Evolutionary conservation across 2,329 filamentous ascomycete genomes (phyloP), one percentile per base, ranked within the genome.

Genomic region (Paraphoma sp.): DNA sequence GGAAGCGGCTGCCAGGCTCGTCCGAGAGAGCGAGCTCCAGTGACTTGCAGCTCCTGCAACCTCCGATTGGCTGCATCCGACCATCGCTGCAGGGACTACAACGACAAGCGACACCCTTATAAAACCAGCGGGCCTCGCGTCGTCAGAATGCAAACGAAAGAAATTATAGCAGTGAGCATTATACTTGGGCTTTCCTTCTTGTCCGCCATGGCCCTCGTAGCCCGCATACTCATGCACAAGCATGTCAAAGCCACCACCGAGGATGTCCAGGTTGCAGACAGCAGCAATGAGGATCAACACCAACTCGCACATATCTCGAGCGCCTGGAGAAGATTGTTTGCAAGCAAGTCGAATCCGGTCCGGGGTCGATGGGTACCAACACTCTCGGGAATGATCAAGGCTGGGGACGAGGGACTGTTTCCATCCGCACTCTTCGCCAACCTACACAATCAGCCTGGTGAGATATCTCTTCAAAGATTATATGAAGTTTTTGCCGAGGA

Each of bases 301-400:
- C 62, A 61, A 31, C 55, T 63, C 7, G 46, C 57, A 10, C 51
- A 59, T 11, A 64, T 53, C 38, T 59, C 67, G 33, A 59, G 45
- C 38, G 61, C 69, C 2, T 67, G 64, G 63, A 65, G 52, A 47
- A 64, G 63, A 12, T 29, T 70, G 1, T 64, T 73, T 5, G 5
- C 48, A 11, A 46, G 58, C n/a, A 72, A 68, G 42, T 60, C 57
- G 38, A 54, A 63, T 3, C 57, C 56, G 11, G 55, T 41, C 16
- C 57, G 52, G 16, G 45, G 55, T 10, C 57, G 62, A 7, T 67
- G 64, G 64, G 67, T 71, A 14, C 71, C 72, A 11, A 64, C 62
- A 2, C 29, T 74, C n/a, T 67, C 70, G 11, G 65, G 62, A 36
- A 62, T 76, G 31, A 56, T 76, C 56, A 71, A 72, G 58, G 72